These are phyloP conservation scores for Lodderomyces jiufengensis DNA, from an alignment of 1,139 yeast genomes.

Conservation along the genomic window DNA sequence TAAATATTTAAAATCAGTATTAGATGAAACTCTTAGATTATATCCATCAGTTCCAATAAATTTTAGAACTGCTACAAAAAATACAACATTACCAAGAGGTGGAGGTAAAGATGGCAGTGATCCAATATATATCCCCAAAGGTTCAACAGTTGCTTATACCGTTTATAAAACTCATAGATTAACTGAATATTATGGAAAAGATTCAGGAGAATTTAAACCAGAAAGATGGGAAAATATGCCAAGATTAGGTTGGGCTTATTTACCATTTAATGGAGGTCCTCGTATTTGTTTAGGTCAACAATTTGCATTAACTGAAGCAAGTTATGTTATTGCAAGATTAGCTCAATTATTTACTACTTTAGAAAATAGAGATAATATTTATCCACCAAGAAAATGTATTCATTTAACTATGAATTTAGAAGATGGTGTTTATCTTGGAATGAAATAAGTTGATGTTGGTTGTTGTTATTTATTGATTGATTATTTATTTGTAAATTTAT, in stretches of 20 bases:
- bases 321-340: conserved; percentile 45
- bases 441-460: conserved; percentile 12
- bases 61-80: conserved; percentile 37
- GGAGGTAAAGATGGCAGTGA: conserved; percentile 43
- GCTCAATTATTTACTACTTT: conserved; percentile 39
- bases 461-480: conserved; percentile 6
- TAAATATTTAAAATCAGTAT: conserved; percentile 42
- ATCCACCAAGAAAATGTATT: conserved; percentile 30
- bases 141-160: conserved; percentile 42
- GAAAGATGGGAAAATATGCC: conserved; percentile 45
- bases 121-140: conserved; percentile 46
- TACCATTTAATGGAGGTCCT: conserved; percentile 63
- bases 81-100: conserved; percentile 48
- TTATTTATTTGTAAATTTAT: not conserved
- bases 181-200: conserved; percentile 44
- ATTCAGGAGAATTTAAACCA: conserved; percentile 45
- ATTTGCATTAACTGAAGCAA: conserved; percentile 56
- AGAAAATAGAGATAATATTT: conserved; percentile 21
- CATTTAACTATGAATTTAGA: conserved; percentile 30
- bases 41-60: conserved; percentile 58
- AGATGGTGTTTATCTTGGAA: conserved; percentile 22
- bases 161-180: conserved; percentile 47
- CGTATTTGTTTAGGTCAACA: conserved; percentile 61
- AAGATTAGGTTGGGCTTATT: conserved; percentile 49
- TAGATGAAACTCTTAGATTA: conserved; percentile 51